phyloP scores from a whole-genome alignment of 2,329 filamentous ascomycete genomes.

The Beauveria sp. region DNA sequence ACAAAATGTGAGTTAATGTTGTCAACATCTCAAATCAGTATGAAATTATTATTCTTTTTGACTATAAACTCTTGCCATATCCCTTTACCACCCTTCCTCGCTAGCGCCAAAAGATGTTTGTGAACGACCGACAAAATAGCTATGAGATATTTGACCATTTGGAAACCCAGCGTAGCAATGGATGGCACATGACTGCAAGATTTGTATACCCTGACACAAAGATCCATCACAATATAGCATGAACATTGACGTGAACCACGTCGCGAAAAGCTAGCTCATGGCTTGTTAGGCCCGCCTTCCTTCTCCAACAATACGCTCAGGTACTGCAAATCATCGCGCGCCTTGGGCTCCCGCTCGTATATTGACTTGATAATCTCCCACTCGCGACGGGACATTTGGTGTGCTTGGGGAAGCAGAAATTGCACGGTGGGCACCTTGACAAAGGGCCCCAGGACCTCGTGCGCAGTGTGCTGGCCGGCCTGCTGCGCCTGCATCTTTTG shows the following conservation, averaged over 20 bases:
- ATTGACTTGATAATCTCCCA: conserved; percentile 67
- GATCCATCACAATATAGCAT: neutral
- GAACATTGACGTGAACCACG: no score
- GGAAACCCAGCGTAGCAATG: no score
- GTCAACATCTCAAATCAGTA: no score
- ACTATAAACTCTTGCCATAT: no score
- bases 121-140: no score
- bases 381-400: conserved; percentile 60
- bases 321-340: conserved; percentile 53
- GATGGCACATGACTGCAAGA: neutral
- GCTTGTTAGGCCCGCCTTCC: conserved; percentile 23
- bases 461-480: conserved; percentile 49
- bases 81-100: no score
- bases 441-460: conserved; percentile 56
- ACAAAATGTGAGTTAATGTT: no score
- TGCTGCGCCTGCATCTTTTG: conserved; percentile 36
- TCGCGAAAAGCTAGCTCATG: neutral
- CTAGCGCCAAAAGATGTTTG: no score
- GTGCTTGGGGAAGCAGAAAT: conserved; percentile 62
- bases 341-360: conserved; percentile 55
- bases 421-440: conserved; percentile 58
- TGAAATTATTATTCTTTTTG: no score
- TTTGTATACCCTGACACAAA: neutral
- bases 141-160: no score
- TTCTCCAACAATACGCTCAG: conserved; percentile 49